phyloP scores from a whole-genome alignment of 169 alveolate species.

The Perkinsus olseni region DNA sequence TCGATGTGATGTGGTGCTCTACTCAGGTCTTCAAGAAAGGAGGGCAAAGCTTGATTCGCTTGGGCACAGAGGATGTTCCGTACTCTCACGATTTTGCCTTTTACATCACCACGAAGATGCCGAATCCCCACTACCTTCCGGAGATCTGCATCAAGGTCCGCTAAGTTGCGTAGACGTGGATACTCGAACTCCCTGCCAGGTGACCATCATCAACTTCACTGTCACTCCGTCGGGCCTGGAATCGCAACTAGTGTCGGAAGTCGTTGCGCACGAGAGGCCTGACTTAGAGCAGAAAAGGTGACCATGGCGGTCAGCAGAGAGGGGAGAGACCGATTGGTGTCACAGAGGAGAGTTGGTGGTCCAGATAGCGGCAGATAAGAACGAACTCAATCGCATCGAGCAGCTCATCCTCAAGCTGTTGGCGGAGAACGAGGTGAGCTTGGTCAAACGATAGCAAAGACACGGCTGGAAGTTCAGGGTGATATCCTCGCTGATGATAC shows the following conservation, averaged over 20 bases:
- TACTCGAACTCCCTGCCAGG: neutral
- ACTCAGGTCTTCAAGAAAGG: slow-evolving; percentile 68
- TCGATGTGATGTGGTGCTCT: slow-evolving; percentile 49
- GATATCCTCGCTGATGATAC: slow-evolving; percentile 65
- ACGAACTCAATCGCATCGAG: slow-evolving; percentile 67
- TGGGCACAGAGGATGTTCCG: slow-evolving; percentile 71
- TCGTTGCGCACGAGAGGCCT: slow-evolving; percentile 77
- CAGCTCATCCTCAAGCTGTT: slow-evolving; percentile 73
- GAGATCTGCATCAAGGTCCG: slow-evolving; percentile 70
- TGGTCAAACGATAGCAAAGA: neutral
- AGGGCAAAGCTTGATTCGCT: slow-evolving; percentile 59
- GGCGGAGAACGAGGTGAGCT: slow-evolving; percentile 29
- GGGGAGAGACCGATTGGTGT: no score
- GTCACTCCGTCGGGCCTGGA: slow-evolving; percentile 87
- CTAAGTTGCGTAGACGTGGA: neutral
- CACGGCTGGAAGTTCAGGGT: neutral
- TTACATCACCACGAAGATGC: slow-evolving; percentile 71
- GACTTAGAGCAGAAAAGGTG: slow-evolving; percentile 61
- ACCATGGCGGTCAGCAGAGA: neutral
- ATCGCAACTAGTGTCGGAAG: slow-evolving; percentile 82
- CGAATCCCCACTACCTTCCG: slow-evolving; percentile 80
- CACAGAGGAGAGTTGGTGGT: slow-evolving; percentile 59
- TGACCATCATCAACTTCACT: slow-evolving; percentile 81
- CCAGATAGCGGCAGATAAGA: slow-evolving; percentile 69
- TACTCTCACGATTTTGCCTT: slow-evolving; percentile 69